These are phyloP conservation scores for Diutina rugosa DNA, from an alignment of 1,139 yeast genomes.

Conservation along the genomic window DNA sequence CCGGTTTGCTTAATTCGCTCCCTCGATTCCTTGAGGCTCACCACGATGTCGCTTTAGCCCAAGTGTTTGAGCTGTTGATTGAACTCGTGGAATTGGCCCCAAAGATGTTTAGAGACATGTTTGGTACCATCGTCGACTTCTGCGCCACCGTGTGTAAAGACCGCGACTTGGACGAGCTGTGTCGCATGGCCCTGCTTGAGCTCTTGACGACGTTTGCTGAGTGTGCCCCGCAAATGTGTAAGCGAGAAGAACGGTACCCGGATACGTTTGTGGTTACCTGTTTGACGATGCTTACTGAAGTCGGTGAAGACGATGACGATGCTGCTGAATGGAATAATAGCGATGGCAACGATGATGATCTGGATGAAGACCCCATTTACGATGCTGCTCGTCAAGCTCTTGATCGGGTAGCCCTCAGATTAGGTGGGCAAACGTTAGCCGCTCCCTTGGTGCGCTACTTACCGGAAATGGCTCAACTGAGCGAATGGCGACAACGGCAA, in stretches of 20 bases:
- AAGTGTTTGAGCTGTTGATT: conserved; percentile 79
- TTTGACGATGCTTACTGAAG: conserved; percentile 82
- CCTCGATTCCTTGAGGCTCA: conserved; percentile 74
- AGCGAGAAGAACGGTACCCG: conserved; percentile 61
- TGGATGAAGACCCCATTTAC: conserved; percentile 77
- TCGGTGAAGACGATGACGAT: conserved; percentile 78
- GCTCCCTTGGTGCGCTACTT: conserved; percentile 77
- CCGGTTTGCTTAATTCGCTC: conserved; percentile 71
- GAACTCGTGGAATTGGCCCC: conserved; percentile 92
- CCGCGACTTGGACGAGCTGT: conserved; percentile 61
- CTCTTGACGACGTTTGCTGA: conserved; percentile 83
- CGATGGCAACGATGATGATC: conserved; percentile 64
- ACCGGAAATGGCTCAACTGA: conserved; percentile 68
- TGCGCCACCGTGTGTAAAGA: conserved; percentile 73
- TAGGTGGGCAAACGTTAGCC: conserved; percentile 76
- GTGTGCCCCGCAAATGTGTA: conserved; percentile 92
- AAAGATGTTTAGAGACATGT: conserved; percentile 84
- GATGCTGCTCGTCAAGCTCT: conserved; percentile 90
- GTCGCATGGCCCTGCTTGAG: conserved; percentile 82
- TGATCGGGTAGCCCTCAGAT: conserved; percentile 74
- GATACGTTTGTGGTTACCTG: conserved; percentile 56
- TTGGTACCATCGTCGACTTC: conserved; percentile 74
- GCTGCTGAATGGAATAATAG: conserved; percentile 73
- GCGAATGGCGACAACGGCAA: conserved; percentile 88
- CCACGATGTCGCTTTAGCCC: conserved; percentile 68